These are phyloP conservation scores for Lasiodiplodia sp. DNA, from an alignment of 2,329 filamentous ascomycete genomes.

Conservation along the genomic window DNA sequence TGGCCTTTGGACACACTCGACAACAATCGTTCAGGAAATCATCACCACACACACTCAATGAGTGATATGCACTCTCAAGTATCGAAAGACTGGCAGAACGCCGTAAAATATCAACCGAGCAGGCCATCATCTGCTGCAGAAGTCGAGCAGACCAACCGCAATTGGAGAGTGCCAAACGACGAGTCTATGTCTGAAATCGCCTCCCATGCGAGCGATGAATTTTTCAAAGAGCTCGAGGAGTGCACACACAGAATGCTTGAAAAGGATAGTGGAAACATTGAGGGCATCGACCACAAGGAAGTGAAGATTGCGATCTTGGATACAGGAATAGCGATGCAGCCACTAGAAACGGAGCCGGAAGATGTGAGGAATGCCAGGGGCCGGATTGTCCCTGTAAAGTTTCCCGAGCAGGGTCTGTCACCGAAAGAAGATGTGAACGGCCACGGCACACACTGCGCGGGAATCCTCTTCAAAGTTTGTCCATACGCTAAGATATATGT, in stretches of 20 bases:
- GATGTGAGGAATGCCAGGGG: not conserved
- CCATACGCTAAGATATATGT: conserved; percentile 33
- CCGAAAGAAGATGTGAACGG: conserved; percentile 27
- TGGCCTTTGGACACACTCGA: not conserved
- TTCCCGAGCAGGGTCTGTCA: conserved; percentile 1
- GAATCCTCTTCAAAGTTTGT: conserved; percentile 31
- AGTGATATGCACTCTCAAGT: not conserved
- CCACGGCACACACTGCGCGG: conserved; percentile 33
- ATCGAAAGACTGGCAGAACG: not conserved
- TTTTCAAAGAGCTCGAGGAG: not conserved
- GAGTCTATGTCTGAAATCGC: not conserved
- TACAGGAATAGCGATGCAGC: not conserved
- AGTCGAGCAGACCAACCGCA: not conserved
- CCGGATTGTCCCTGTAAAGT: not conserved
- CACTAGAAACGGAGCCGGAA: not conserved
- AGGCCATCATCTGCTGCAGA: not conserved
- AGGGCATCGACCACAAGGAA: not conserved
- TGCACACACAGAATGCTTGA: not conserved
- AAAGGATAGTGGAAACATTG: not conserved
- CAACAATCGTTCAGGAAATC: too few species aligned
- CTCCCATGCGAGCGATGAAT: not conserved
- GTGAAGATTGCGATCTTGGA: not conserved
- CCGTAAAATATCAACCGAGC: not conserved
- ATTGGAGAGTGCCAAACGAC: not conserved
- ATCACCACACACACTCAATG: not conserved